Evolutionary conservation across 2,329 filamentous ascomycete species (phyloP), one percentile per base, ranked within the genome.

Genomic region (Colletotrichum liaoningense): DNA sequence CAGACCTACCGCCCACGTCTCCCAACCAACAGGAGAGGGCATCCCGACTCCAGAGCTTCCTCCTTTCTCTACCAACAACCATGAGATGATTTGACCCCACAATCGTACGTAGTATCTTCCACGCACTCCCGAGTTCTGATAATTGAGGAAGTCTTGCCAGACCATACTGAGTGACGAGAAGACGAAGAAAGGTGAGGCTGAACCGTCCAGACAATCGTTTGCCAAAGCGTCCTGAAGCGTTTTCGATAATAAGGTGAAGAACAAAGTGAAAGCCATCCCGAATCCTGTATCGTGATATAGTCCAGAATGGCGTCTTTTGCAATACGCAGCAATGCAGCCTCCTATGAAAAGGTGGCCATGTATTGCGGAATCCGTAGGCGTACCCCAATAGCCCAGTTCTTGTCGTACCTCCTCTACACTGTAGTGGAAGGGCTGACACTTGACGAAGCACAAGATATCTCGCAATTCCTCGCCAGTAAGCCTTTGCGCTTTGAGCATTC

Each of bases 261-360:
- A 71, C 66, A 77, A 83, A 85, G 84, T 82, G 83, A 84, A 84
- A 84, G 84, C 83, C 84, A 83, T 86, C 82, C 85, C 81, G 83
- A 56, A 83, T 85, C 84, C 86, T 88, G 86, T 85, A 86, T 80
- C 81, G 82, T 84, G 83, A 85, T 83, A 79, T 85, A 83, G 83
- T 87, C 86, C 86, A 85, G 84, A 84, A 84, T 77, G 79, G 79
- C 76, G 79, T 81, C 79, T 80, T 79, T 79, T 77, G 77, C 78
- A 79, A 79, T 81, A 79, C 81, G 80, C 81, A 80, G 80, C 80
- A 80, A 80, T 77, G 78, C 76, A 77, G 78, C 78, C 74, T 76
- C 72, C 76, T 79, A 65, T 54, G 26, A 28, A 49, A 56, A 30
- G 67, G 67, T 63, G 58, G 67, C 67, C 57, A 67, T 67, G 38